Conservation (phyloP, 805 yeast species). For the Saturnispora kantuleensis region DNA sequence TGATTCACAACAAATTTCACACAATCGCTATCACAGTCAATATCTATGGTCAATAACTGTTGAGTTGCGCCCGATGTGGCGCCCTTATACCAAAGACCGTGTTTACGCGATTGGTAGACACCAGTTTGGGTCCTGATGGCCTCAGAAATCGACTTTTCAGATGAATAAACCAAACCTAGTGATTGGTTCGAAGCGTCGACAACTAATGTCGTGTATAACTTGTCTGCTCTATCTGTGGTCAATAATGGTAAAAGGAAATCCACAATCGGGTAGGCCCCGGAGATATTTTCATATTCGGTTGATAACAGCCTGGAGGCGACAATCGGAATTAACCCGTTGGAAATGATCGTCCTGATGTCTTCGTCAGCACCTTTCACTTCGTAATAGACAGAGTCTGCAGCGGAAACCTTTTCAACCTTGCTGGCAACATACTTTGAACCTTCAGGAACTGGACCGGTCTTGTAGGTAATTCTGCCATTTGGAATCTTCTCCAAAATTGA, state of each 20-base stretch:
- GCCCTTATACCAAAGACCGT: conserved; percentile 95
- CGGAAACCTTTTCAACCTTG: conserved; percentile 3
- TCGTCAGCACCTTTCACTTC: conserved; percentile 10
- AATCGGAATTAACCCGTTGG: conserved; percentile 31
- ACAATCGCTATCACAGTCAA: conserved; percentile 92
- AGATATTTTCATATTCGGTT: conserved; percentile 23
- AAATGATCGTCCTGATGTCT: conserved; percentile 16
- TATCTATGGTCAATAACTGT: conserved; percentile 49
- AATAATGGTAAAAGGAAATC: conserved; percentile 41
- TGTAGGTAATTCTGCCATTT: conserved; percentile 25
- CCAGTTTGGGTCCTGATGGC: conserved; percentile 79
- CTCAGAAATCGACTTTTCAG: conserved; percentile 67
- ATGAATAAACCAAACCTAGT: conserved; percentile 87
- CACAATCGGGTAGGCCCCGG: conserved; percentile 26
- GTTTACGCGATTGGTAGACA: conserved; percentile 86
- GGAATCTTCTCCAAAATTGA: conserved; percentile 24
- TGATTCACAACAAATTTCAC: conserved; percentile 81
- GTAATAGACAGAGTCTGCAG: conserved; percentile 2
- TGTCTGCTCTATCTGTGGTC: conserved; percentile 79
- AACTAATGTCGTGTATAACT: conserved; percentile 76
- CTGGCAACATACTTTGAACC: conserved; percentile 15
- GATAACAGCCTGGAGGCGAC: conserved; percentile 24
- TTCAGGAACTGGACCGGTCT: conserved; percentile 8
- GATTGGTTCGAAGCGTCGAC: conserved; percentile 59
- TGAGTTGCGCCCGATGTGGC: conserved; percentile 96